Evolutionary conservation across 139 green algal species (phyloP), one percentile per base, ranked within the genome.

Genomic region (Eudorina sp.): DNA sequence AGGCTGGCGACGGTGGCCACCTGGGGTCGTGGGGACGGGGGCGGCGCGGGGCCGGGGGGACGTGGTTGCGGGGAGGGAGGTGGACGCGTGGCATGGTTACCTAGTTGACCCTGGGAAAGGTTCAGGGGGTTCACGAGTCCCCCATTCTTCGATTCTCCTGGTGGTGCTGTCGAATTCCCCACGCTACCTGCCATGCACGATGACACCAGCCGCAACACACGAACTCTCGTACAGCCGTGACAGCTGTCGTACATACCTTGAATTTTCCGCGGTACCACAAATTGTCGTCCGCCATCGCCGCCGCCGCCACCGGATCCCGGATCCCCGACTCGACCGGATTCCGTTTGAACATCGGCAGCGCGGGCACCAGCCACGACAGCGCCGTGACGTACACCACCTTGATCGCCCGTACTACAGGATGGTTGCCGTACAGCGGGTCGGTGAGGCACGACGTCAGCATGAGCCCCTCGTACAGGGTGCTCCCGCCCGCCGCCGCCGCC

Each of bases 381-480:
- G 25, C 9, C 14, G 40, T 69, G 19, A 68, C 81, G 81, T 53
- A 79, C 19, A 43, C 45, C 43, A 66, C 25, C 45, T 69, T 75
- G 34, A 78, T 19, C 19, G 46, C 31, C 2, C 81, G 81, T 9
- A 87, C 2, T 1, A 69, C 7, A 23, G 38, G 46, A 1, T 36
- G n/a, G 41, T 48, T 53, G 81, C 81, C 64, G 81, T 79, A 78
- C 43, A 87, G 18, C 23, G 81, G n/a, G 43, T 87, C 81, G 19
- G 62, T 79, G 9, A 87, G 81, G 29, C 38, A 40, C 14, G 81
- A 87, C 60, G 81, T 87, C 81, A 78, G 64, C 81, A 87, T 66
- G 31, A 87, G 34, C 0, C 81, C 81, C n/a, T n/a, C 43, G 60
- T 27, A 87, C 31, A 87, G n/a, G 16, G 4, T 45, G 36, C 38